Conservation (phyloP, 1,139 yeast species). For the Taiozyma onychis region DNA sequence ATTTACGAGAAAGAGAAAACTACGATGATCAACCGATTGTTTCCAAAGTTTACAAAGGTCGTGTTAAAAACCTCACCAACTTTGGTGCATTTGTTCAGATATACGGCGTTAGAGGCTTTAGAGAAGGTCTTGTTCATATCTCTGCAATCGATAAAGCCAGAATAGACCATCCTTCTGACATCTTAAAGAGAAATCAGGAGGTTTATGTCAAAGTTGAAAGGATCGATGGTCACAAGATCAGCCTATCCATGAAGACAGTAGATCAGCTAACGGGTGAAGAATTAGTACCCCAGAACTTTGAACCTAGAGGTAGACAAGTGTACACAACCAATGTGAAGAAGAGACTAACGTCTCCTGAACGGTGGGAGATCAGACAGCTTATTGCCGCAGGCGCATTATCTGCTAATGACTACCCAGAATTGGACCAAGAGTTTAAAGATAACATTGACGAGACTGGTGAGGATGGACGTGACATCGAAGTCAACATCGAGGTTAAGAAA, state of each 20-base stretch:
- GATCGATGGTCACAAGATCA: slow-evolving; percentile 45
- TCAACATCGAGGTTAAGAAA: slow-evolving; percentile 69
- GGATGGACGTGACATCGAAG: slow-evolving; percentile 33
- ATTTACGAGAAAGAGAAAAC: slow-evolving; percentile 13
- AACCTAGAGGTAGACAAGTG: slow-evolving; percentile 25
- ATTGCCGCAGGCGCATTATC: slow-evolving; percentile 74
- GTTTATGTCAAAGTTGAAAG: slow-evolving; percentile 59
- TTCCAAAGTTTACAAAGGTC: slow-evolving; percentile 52
- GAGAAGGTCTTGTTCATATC: slow-evolving; percentile 71
- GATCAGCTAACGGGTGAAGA: slow-evolving; percentile 66
- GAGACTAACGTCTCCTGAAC: slow-evolving; percentile 74
- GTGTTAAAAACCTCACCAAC: slow-evolving; percentile 49
- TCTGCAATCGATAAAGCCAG: slow-evolving; percentile 56
- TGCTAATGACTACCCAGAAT: slow-evolving; percentile 67
- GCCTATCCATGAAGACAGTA: slow-evolving; percentile 67
- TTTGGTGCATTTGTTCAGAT: slow-evolving; percentile 78
- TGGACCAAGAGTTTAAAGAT: slow-evolving; percentile 43
- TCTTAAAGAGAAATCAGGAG: slow-evolving; percentile 48
- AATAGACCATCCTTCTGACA: slow-evolving; percentile 53
- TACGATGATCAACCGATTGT: slow-evolving; percentile 31
- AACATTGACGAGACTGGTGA: slow-evolving; percentile 32
- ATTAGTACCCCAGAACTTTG: slow-evolving; percentile 6
- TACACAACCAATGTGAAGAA: slow-evolving; percentile 26
- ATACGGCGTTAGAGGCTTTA: slow-evolving; percentile 30
- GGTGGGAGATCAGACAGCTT: slow-evolving; percentile 85